Conservation (phyloP, 257 asterid genomes). For the Fraxinus anomala region DNA sequence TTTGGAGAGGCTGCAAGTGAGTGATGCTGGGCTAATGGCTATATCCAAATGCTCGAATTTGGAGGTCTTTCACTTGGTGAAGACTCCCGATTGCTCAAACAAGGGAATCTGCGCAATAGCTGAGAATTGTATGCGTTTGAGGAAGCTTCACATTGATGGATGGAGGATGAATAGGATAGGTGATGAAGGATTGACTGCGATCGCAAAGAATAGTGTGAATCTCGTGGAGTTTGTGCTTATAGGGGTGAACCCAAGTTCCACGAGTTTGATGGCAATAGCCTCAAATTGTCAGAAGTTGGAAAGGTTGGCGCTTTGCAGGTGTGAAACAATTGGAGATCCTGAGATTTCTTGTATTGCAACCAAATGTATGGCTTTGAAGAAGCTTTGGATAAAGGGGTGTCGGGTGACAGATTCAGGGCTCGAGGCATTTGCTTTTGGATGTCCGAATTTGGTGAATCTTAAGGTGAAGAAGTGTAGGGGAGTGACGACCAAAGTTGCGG, state of each 20-base stretch:
- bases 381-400: conserved; percentile 36
- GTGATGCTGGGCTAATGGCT: conserved; percentile 21
- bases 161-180: conserved; percentile 36
- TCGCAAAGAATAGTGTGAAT: conserved; percentile 25
- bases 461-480: conserved; percentile 32
- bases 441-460: conserved; percentile 33
- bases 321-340: conserved; percentile 35
- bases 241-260: conserved; percentile 23
- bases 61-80: conserved; percentile 28
- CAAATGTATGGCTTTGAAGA: conserved; percentile 29
- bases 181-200: conserved; percentile 26
- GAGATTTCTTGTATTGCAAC: conserved; percentile 27
- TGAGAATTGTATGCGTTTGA: conserved; percentile 28
- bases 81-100: conserved; percentile 31
- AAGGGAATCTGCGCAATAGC: conserved; percentile 27
- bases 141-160: conserved; percentile 35
- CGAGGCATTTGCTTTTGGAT: conserved; percentile 28
- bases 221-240: conserved; percentile 31
- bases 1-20: conserved; percentile 28
- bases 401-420: conserved; percentile 28
- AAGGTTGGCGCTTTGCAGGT: conserved; percentile 31
- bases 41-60: conserved; percentile 20
- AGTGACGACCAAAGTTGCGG: conserved; percentile 25
- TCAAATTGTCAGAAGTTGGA: conserved; percentile 25
- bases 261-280: conserved; percentile 22